Conservation (phyloP, 345 rosid genomes). For the Pseudoturritis turrita region DNA sequence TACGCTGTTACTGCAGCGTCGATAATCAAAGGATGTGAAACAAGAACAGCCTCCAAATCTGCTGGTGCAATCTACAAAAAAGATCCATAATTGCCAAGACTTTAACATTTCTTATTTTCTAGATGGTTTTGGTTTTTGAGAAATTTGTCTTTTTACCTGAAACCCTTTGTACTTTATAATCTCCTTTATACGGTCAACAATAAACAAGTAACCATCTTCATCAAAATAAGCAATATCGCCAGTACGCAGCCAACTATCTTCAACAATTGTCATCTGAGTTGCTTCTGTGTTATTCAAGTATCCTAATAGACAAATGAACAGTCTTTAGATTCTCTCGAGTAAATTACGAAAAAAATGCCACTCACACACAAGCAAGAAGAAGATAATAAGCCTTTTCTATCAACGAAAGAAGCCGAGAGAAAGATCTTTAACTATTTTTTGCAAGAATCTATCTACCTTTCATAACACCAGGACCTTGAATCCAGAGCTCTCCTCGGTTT, state of each 20-base stretch:
- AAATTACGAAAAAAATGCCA: no score
- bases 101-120: not conserved
- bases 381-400: not conserved
- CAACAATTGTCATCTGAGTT: slow-evolving; percentile 47
- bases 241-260: slow-evolving; percentile 80
- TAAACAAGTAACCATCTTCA: slow-evolving; percentile 61
- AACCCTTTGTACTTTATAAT: slow-evolving; percentile 82
- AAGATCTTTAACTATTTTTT: not conserved
- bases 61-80: slow-evolving; percentile 80
- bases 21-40: slow-evolving; percentile 62
- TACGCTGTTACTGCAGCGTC: slow-evolving; percentile 80
- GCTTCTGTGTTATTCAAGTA: slow-evolving; percentile 66
- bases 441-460: slow-evolving; percentile 40
- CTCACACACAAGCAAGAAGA: slow-evolving; percentile 4
- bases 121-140: not conserved
- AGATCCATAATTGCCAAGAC: not conserved
- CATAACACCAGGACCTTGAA: slow-evolving; percentile 79
- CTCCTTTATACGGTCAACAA: slow-evolving; percentile 79
- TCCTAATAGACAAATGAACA: slow-evolving; percentile 32
- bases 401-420: not conserved
- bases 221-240: slow-evolving; percentile 81
- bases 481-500: slow-evolving; percentile 71
- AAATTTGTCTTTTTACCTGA: slow-evolving; percentile 46
- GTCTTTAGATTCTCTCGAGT: not conserved
- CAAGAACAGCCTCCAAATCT: slow-evolving; percentile 71